Evolutionary conservation across 2,329 filamentous ascomycete species (phyloP), one percentile per base, ranked within the genome.

Genomic region (Phaeosphaeria sp.): DNA sequence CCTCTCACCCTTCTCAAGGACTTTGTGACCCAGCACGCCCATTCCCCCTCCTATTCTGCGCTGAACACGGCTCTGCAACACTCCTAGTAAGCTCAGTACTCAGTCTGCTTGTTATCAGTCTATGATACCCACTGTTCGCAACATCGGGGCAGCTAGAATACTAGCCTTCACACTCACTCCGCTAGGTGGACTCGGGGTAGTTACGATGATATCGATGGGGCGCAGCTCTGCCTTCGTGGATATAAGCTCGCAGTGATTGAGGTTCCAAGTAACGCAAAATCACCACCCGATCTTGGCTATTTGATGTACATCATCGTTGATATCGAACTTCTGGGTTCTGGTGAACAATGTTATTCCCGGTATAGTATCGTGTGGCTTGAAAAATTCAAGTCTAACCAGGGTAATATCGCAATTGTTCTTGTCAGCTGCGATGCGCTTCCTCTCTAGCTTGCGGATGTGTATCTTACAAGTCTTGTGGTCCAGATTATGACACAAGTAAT

Each of bases 271-370:
- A 11, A 46, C 47, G 11, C n/a, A 57, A 30, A 27, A 3, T 20
- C 50, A 9, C n/a, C 53, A 15, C 46, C 44, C 9, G 51, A 46
- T 18, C 15, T 53, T 43, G 20, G 17, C 15, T 3, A 27, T 5
- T 8, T n/a, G 11, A 22, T 57, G 9, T 53, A 57, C 22, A 50
- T 57, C 17, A 18, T 57, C 21, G 30, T 57, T 17, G 55, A 53
- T 25, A 21, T 57, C 2, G 50, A 57, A 17, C 46, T 55, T 17
- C 25, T 55, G n/a, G n/a, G n/a, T n/a, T n/a, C n/a, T 2, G 36
- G 22, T 15, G 49, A 43, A n/a, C 44, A 46, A 27, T 8, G 17
- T n/a, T 17, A 46, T 13, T 13, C 44, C 4, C 13, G 17, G 13
- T 21, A 46, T 25, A 20, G 24, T 6, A 15, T 11, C 7, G 3